Evolutionary conservation across 108 stramenopile species (phyloP).

Genomic region (Bacterosira constricta): DNA sequence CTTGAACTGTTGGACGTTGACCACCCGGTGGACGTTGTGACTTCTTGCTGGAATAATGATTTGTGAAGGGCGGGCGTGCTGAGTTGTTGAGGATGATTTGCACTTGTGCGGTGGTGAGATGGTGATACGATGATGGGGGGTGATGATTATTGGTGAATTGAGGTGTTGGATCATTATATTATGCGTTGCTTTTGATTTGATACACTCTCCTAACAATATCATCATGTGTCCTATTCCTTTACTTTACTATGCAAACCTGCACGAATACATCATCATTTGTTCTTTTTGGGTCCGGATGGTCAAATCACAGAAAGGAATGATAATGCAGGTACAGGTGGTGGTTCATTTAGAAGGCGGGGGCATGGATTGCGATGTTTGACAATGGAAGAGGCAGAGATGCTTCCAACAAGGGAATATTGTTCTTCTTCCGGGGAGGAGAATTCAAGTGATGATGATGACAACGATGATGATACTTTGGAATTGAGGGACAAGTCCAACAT

Average conservation of each 20-base stretch:
- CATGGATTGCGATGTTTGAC: constrained; percentile 32
- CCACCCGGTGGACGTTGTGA: not conserved
- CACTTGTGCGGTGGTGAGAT: constrained; percentile 11
- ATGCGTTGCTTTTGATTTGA: no score
- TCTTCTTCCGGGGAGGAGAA: not conserved
- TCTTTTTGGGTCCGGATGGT: constrained; percentile 19
- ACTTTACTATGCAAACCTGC: constrained; percentile 16
- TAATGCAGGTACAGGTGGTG: not conserved
- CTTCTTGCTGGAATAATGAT: no score
- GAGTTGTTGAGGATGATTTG: constrained; percentile 13
- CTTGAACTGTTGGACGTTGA: no score
- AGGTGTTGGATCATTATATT: no score
- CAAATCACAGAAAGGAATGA: not conserved
- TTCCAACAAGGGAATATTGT: constrained; percentile 36
- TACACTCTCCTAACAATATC: no score
- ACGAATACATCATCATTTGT: constrained; percentile 25
- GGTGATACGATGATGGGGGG: not conserved
- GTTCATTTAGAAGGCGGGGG: not conserved
- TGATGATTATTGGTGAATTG: no score
- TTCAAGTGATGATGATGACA: not conserved
- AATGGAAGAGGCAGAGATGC: constrained; percentile 37
- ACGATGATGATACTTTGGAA: constrained; percentile 17
- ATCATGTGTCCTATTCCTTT: no score
- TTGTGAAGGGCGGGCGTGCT: no score
- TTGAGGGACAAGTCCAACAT: constrained; percentile 34